Base-by-base conservation (phyloP, 2,329 filamentous ascomycete species). In the Raffaelea albimanens region DNA sequence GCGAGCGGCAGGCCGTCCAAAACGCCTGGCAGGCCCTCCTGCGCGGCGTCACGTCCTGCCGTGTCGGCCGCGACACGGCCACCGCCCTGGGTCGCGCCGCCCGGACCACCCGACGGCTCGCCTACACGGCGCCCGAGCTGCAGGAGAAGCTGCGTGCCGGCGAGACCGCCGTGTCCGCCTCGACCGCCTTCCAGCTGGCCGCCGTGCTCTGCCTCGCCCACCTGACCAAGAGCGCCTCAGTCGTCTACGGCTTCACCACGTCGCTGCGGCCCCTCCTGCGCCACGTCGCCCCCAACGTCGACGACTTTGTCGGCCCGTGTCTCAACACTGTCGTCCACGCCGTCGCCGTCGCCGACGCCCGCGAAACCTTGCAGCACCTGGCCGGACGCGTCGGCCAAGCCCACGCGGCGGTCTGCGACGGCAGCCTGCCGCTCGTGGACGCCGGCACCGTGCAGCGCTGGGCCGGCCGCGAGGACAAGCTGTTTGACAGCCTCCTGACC, bases 401-500 rank as follows among this genome's bases (percentile, higher is more conserved):
- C 44, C 56, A 58, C 21, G 5, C 23, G 1, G 49, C 42, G 16
- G 49, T 47, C 40, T 56, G 52, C 31, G 38, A 52, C 20, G 56
- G 55, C 8, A 14, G 21, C 2, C 57, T 58, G 55, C 54, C 56
- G 10, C 51, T 58, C 7, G 50, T 57, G 19, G 52, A 42, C 7
- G 50, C 46, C 3, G 56, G 56, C 29, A 49, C 38, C 41, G 42
- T 58, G 9, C 56, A 58, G 40, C 55, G 54, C 21, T 58, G 56
- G 56, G 47, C 53, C 8, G 48, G 46, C 5, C 40, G 47, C 9
- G 50, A 57, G 21, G 53, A 54, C 13, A 56, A 52, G 44, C 47
- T 58, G 4, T 58, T 57, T 20, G 52, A 58, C 43, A 56, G 52
- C 29, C 52, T 58, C 16, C 49, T 58, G 14, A 58, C 48, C 14